phyloP scores from a whole-genome alignment of 2,329 filamentous ascomycete genomes.

The Volutella citrinella region DNA sequence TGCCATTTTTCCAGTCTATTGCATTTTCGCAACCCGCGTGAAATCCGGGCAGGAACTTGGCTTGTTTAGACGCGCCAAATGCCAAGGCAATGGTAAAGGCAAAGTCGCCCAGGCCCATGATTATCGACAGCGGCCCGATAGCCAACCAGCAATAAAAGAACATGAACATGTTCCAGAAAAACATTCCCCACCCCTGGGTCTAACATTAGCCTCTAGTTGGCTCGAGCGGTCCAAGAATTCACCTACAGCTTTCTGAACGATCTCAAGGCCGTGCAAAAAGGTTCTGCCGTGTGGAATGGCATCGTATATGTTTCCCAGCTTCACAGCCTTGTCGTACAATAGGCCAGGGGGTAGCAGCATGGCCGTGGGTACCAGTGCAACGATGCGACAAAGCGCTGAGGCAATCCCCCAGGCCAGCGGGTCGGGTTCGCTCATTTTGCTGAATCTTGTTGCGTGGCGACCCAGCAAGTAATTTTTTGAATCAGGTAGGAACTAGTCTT shows the following conservation, averaged over 20 bases:
- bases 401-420: not conserved
- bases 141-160: not conserved
- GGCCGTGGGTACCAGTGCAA: not conserved
- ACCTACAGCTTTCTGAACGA: constrained; percentile 1
- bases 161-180: constrained; percentile 6
- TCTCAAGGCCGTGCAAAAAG: constrained; percentile 2
- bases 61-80: not conserved
- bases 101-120: not conserved
- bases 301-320: constrained; percentile 1
- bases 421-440: too few relatives aligned
- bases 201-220: too few relatives aligned
- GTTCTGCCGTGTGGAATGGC: not conserved
- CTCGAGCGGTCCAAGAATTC: not conserved
- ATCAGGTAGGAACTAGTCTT: too few relatives aligned
- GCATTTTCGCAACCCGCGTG: not conserved
- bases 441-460: too few relatives aligned
- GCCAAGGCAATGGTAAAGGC: not conserved
- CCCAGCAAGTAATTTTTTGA: too few relatives aligned
- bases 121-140: not conserved
- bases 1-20: constrained; percentile 2
- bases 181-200: not conserved
- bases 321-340: not conserved
- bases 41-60: constrained; percentile 1
- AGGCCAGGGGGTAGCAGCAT: not conserved
- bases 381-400: constrained; percentile 1